Conservation (phyloP, 2,329 filamentous ascomycete genomes). For the Neoarthrinium moseri region DNA sequence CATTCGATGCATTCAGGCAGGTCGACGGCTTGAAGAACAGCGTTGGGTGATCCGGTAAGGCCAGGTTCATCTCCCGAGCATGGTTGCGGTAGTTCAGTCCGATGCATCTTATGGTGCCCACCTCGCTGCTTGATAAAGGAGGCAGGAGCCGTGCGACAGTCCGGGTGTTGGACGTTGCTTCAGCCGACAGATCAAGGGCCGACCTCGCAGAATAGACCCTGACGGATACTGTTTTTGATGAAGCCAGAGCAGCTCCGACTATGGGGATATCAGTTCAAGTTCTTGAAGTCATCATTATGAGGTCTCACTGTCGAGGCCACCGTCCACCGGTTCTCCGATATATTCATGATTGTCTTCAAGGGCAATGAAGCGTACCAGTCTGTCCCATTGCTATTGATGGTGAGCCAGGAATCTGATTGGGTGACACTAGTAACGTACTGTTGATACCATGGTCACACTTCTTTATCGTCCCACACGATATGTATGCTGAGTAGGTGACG, state of each 20-base stretch:
- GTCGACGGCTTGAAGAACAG: conserved; percentile 40
- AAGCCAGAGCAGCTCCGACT: conserved; percentile 10
- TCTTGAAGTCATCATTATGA: not conserved
- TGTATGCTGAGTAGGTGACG: not conserved
- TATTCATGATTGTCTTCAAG: conserved; percentile 7
- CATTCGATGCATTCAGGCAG: conserved; percentile 27
- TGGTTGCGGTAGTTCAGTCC: conserved; percentile 39
- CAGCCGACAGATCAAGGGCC: conserved; percentile 5
- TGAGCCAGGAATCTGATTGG: not conserved
- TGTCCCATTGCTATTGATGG: conserved; percentile 7
- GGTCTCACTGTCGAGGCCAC: conserved; percentile 5
- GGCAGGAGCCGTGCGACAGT: conserved; percentile 8
- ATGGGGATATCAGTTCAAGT: not conserved
- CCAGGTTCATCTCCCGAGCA: conserved; percentile 24
- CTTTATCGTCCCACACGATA: not conserved
- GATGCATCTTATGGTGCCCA: conserved; percentile 12
- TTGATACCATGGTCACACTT: not conserved
- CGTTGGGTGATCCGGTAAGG: conserved; percentile 20
- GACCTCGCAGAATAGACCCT: conserved; percentile 4
- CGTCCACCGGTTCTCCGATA: conserved; percentile 11
- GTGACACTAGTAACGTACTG: not conserved
- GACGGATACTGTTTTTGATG: conserved; percentile 5
- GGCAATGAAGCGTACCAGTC: conserved; percentile 12
- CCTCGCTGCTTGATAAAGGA: conserved; percentile 6
- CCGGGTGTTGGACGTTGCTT: not conserved